Percentiles rank a stretch among this genome's conserved stretches.
phyloP scores from a whole-genome alignment of 768 basidiomycete species.

The Ramaria sp. region DNA sequence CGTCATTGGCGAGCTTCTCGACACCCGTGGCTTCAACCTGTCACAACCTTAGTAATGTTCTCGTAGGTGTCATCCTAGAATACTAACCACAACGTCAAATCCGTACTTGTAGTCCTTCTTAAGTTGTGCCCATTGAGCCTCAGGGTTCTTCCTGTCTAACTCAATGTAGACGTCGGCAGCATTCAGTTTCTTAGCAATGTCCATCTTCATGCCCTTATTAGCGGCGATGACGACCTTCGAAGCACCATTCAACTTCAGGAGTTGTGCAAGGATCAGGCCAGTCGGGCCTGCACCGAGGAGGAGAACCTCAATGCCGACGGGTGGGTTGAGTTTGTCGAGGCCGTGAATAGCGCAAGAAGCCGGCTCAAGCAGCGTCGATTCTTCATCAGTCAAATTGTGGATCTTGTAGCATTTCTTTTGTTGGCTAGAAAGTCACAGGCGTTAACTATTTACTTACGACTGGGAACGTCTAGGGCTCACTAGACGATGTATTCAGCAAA shows the following conservation, averaged over 20 bases:
- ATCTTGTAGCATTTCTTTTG: slow-evolving; percentile 80
- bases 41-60: background rate
- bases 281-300: slow-evolving; percentile 88
- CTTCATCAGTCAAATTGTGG: slow-evolving; percentile 77
- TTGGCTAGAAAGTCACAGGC: slow-evolving; percentile 25
- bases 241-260: slow-evolving; percentile 82
- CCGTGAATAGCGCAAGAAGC: slow-evolving; percentile 89
- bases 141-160: slow-evolving; percentile 65
- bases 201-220: slow-evolving; percentile 86
- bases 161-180: slow-evolving; percentile 82
- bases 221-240: slow-evolving; percentile 72
- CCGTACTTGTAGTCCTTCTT: slow-evolving; percentile 78
- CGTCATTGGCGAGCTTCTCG: slow-evolving; percentile 76
- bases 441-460: background rate
- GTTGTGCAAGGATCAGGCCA: slow-evolving; percentile 80
- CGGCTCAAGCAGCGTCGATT: slow-evolving; percentile 81
- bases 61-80: background rate
- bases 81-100: slow-evolving; percentile 64
- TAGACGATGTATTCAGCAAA: slow-evolving; percentile 86
- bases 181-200: slow-evolving; percentile 69
- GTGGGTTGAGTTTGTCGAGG: slow-evolving; percentile 74
- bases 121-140: slow-evolving; percentile 68
- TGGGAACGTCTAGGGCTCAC: slow-evolving; percentile 30
- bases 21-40: slow-evolving; percentile 65
- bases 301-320: slow-evolving; percentile 76